Evolutionary conservation across 179 eudicot genomes (phyloP), one percentile per base, ranked within the genome.

Genomic region (Pouteria campechiana): DNA sequence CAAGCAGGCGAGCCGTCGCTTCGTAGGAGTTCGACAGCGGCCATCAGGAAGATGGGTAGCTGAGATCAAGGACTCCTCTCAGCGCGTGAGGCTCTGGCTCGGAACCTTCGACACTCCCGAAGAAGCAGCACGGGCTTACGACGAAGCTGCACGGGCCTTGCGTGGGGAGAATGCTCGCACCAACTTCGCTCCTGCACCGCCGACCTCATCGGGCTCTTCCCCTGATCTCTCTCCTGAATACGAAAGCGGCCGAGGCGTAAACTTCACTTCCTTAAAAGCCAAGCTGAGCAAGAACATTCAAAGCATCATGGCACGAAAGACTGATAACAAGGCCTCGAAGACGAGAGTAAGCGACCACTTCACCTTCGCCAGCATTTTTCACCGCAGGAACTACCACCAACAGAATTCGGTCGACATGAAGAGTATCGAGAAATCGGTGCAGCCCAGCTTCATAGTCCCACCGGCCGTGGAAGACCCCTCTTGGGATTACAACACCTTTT

Each of bases 31-130:
- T 3, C 49, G 78, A 4, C 78, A 72, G 46, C 37, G 78, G 52
- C 78, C 78, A 2, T 72, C 74, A 0, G 78, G 78, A 18, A 49
- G 74, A 45, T 72, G 78, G 78, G 78, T 68, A 0, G 78, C 78
- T 1, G 78, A 72, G 62, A 72, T 72, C 34, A 67, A 68, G 45
- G 78, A 72, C 52, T 68, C 78, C 7, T 60, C 74, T 17, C 78
- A 68, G 46, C 60, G 58, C 1, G 65, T 72, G 10, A 34, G 78
- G 32, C 43, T 72, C 20, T 72, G 78, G 78, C 71, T 72, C 0
- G 78, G 78, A 53, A 72, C 78, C 9, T 72, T 63, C 14, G 78
- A 72, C 44, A 59, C 78, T 6, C 61, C 78, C 1, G 74, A 72
- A 41, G 78, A 68, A 44, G 78, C 78, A 10, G 78, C 78, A 1